phyloP scores from a whole-genome alignment of 805 yeast species.

The Clavispora phyllophila region DNA sequence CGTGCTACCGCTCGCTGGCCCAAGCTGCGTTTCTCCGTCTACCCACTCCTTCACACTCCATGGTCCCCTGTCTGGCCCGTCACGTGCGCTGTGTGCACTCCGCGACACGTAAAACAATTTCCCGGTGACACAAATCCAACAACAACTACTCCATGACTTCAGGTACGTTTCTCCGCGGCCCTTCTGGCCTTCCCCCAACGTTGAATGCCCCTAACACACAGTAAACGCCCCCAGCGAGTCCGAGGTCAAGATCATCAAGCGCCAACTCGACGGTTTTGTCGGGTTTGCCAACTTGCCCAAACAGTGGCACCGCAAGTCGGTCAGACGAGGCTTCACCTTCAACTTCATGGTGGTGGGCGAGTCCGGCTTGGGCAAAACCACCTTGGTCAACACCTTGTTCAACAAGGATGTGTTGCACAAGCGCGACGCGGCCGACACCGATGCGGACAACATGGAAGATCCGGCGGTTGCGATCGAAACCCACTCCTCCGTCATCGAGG shows the following conservation, averaged over 20 bases:
- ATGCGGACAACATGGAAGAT: conserved; percentile 17
- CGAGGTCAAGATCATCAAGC: conserved; percentile 62
- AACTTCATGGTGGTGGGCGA: conserved; percentile 90
- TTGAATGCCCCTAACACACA: neutral
- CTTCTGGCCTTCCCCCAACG: neutral
- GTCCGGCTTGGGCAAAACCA: conserved; percentile 88
- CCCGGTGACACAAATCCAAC: conserved; percentile 3
- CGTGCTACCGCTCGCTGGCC: too few species aligned
- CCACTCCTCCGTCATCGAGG: conserved; percentile 53
- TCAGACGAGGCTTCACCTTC: conserved; percentile 64
- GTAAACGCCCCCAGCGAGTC: neutral
- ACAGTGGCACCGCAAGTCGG: conserved; percentile 95
- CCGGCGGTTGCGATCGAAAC: conserved; percentile 22
- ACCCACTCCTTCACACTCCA: too few species aligned
- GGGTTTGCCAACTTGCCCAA: conserved; percentile 97
- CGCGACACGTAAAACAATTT: conserved; percentile 4
- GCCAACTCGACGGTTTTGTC: conserved; percentile 86
- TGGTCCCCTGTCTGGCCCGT: neutral
- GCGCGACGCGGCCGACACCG: conserved; percentile 3
- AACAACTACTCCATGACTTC: conserved; percentile 3
- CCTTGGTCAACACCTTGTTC: conserved; percentile 87
- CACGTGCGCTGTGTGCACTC: conserved; percentile 1
- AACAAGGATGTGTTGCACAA: conserved; percentile 30
- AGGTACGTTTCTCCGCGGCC: conserved; percentile 1
- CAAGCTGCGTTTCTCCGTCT: too few species aligned